phyloP scores from a whole-genome alignment of 306 rosid species.

The Pueraria montana region DNA sequence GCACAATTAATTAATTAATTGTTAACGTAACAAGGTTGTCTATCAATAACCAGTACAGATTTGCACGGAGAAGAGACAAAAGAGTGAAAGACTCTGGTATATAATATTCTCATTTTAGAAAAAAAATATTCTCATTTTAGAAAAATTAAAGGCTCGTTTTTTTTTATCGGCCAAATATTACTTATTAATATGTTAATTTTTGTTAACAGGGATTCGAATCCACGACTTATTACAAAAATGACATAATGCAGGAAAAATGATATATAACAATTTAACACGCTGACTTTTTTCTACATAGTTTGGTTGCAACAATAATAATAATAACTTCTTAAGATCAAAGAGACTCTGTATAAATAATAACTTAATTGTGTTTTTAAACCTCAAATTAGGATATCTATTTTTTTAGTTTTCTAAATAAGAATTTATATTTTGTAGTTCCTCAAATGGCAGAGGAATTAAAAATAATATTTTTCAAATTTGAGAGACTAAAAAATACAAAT shows the following conservation, averaged over 20 bases:
- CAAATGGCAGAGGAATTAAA: too few species aligned
- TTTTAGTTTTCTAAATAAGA: too few species aligned
- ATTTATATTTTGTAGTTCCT: too few species aligned
- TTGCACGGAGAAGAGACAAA: neutral
- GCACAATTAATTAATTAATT: neutral
- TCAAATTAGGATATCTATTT: too few species aligned
- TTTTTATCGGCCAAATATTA: too few species aligned
- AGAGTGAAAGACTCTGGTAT: neutral
- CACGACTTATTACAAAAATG: too few species aligned
- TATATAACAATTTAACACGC: neutral
- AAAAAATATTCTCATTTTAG: neutral
- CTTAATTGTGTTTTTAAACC: too few species aligned
- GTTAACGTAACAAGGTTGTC: neutral
- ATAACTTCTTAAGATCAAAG: neutral
- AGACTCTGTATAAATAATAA: neutral
- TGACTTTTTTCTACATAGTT: neutral
- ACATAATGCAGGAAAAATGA: neutral
- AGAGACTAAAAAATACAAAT: too few species aligned
- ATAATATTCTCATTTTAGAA: neutral
- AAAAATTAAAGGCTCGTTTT: neutral
- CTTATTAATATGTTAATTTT: too few species aligned
- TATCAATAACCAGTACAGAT: neutral
- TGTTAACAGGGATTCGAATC: too few species aligned
- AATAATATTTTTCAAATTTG: too few species aligned
- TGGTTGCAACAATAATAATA: too few species aligned